Evolutionary conservation across 352 stramenopile genomes (phyloP), one percentile per base, ranked within the genome.

Genomic region (Phytophthora megakarya): DNA sequence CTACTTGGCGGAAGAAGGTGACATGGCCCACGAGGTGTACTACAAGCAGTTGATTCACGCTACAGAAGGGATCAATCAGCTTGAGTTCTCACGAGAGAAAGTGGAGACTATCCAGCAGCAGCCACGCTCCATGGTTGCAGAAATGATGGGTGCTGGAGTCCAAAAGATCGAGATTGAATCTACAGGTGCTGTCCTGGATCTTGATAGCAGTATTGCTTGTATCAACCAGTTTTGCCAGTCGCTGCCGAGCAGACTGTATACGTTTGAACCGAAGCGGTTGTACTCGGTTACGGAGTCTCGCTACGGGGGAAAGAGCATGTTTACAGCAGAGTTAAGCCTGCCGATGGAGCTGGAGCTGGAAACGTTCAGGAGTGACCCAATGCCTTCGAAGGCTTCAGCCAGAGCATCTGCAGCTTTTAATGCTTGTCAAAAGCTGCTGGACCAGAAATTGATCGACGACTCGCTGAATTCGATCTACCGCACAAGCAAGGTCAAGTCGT

Each of bases 181-280:
- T 0, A 92, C 83, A 11, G 86, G 86, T 12, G 86, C 86, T 16
- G 68, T 84, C 19, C 57, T 94, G 38, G 84, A 92, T 65, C 52
- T 94, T 13, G 86, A 94, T 50, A 90, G 81, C 47, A 89, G 81
- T 48, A 81, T 92, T 47, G 46, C 72, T 23, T 79, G 72, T n/a
- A 72, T 94, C 15, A 90, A 94, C 51, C 78, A 86, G 70, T 94
- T 92, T 60, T 90, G 80, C 49, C 86, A 94, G 57, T 81, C 81
- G 26, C 71, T 94, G 25, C 86, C 86, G 1, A 58, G 45, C 25
- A 71, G 67, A 1, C 58, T 90, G 62, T 90, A 73, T 39, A 84
- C 76, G 1, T 51, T 89, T 25, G 55, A 91, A 30, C 55, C 62
- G 42, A 89, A 90, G 57, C 67, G 49, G 22, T 63, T 92, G 72